These are phyloP conservation scores for Volvariella volvacea DNA, from an alignment of 1,284 basidiomycete genomes.

Conservation along the genomic window DNA sequence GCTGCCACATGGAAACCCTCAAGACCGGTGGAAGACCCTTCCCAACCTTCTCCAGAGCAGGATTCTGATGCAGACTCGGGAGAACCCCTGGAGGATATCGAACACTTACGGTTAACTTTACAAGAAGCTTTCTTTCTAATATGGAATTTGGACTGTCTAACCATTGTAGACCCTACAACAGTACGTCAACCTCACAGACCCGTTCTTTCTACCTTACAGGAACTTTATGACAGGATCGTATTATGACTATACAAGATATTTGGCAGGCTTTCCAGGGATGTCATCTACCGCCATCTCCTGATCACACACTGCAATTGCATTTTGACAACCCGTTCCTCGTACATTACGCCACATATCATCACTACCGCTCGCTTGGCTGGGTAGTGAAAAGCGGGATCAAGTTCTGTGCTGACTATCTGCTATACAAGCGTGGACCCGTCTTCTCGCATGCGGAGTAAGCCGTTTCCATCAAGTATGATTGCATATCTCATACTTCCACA, in stretches of 20 bases:
- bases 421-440: conserved; percentile 94
- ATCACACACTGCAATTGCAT: conserved; percentile 27
- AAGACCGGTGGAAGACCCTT: conserved; percentile 12
- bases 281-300: conserved; percentile 24
- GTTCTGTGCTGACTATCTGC: conserved; percentile 92
- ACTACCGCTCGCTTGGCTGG: conserved; percentile 98
- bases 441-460: conserved; percentile 92
- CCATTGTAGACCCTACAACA: conserved; percentile 58
- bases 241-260: conserved; percentile 46
- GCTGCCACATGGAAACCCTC: conserved; percentile 70
- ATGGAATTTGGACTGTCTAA: conserved; percentile 81
- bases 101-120: conserved; percentile 89
- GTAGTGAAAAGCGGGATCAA: conserved; percentile 95
- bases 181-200: conserved; percentile 32
- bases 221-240: conserved; percentile 33
- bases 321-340: conserved; percentile 92
- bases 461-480: not conserved
- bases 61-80: conserved; percentile 31
- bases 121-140: conserved; percentile 91
- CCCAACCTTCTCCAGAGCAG: conserved; percentile 26
- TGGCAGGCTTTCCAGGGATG: conserved; percentile 55
- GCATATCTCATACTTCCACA: conserved; percentile 23
- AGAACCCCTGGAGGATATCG: conserved; percentile 62
- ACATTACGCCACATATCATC: conserved; percentile 89
- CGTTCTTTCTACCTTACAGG: conserved; percentile 1